These are phyloP conservation scores for Linnemannia exigua DNA, from an alignment of 192 early-diverging fungal species.

Conservation along the genomic window DNA sequence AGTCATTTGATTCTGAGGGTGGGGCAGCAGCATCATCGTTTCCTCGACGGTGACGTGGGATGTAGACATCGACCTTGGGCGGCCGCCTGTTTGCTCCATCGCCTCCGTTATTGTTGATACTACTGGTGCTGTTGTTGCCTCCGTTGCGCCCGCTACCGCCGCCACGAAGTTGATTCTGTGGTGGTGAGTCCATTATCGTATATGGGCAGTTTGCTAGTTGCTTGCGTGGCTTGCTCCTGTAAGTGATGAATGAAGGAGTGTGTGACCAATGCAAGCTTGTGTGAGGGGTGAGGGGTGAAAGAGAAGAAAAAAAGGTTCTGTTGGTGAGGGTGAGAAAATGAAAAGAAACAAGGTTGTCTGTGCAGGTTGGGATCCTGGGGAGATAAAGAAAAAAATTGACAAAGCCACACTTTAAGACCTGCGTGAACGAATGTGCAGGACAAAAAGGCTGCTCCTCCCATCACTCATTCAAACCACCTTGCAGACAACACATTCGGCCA, in stretches of 20 bases:
- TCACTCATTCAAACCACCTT: not conserved
- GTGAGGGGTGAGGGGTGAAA: too few species aligned
- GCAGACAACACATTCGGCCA: not conserved
- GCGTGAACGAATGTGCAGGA: too few species aligned
- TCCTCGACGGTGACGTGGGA: conserved; percentile 43
- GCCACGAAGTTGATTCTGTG: not conserved
- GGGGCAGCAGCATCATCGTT: conserved; percentile 7
- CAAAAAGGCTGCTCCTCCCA: not conserved
- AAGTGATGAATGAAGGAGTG: not conserved
- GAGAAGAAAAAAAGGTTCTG: not conserved
- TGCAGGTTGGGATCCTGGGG: not conserved
- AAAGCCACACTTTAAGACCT: conserved; percentile 5
- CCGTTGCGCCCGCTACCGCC: not conserved
- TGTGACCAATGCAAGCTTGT: not conserved
- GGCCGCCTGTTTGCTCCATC: conserved; percentile 2
- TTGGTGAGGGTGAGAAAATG: not conserved
- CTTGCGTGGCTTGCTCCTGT: not conserved
- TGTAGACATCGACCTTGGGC: conserved; percentile 47
- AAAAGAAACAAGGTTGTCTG: not conserved
- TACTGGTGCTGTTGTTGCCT: not conserved
- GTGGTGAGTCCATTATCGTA: not conserved
- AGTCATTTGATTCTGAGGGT: not conserved
- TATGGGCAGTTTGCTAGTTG: not conserved
- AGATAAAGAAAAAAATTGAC: not conserved
- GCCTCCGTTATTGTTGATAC: not conserved